phyloP scores from a whole-genome alignment of 768 basidiomycete genomes.

The Plicaturopsis crispa region DNA sequence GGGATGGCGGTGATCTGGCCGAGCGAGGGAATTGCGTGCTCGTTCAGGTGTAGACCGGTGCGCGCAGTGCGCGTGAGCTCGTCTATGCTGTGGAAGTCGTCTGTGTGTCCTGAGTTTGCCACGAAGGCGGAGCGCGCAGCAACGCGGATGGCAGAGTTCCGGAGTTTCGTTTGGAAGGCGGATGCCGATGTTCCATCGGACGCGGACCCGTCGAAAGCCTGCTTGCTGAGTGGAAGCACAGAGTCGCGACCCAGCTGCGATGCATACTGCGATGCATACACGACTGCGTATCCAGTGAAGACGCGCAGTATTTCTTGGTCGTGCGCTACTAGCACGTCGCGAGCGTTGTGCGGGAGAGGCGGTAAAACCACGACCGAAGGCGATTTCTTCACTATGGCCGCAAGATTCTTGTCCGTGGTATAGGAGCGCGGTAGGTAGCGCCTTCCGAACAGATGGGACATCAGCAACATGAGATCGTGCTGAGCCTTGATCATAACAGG shows the following conservation, averaged over 20 bases:
- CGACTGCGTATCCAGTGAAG: constrained; percentile 48
- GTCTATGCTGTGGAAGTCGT: constrained; percentile 38
- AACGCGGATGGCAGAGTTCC: constrained; percentile 26
- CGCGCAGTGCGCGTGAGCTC: constrained; percentile 49
- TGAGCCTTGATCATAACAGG: constrained; percentile 31
- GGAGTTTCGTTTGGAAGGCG: constrained; percentile 29
- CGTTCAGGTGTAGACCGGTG: constrained; percentile 45
- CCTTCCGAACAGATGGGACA: constrained; percentile 65
- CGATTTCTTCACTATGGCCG: constrained; percentile 30
- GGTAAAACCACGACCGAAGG: constrained; percentile 54
- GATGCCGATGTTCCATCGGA: constrained; percentile 4
- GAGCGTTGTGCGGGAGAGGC: constrained; percentile 32
- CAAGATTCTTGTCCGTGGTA: constrained; percentile 26
- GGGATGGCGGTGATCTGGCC: constrained; percentile 18
- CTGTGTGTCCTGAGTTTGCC: constrained; percentile 60
- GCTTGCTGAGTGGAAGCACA: constrained; percentile 40
- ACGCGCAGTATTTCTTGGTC: constrained; percentile 40
- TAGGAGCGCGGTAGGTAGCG: constrained; percentile 41
- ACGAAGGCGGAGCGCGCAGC: constrained; percentile 54
- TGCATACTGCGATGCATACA: constrained; percentile 34
- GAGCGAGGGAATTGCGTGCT: constrained; percentile 55
- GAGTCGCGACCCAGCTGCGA: constrained; percentile 33
- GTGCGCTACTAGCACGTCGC: constrained; percentile 35
- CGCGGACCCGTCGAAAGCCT: constrained; percentile 11
- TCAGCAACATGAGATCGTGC: constrained; percentile 40